A percentile compares a stretch with the other conserved stretches of the same genome.
These are phyloP conservation scores for Acmispon strigosus DNA, from an alignment of 306 rosid species.

Conservation along the genomic window DNA sequence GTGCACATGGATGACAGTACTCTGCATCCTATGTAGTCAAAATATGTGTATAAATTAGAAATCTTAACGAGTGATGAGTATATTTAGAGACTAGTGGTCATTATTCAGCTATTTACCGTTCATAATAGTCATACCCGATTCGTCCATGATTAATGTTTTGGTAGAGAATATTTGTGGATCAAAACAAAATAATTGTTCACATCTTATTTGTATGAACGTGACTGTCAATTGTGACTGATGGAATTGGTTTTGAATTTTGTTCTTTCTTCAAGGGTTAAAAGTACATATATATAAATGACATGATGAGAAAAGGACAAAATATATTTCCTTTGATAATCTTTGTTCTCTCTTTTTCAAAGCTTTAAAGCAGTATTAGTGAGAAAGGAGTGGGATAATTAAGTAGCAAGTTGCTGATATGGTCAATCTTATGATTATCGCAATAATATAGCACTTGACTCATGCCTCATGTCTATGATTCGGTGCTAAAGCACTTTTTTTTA, in stretches of 20 bases:
- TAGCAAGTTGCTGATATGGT: conserved; percentile 28
- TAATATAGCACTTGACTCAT: conserved; percentile 10
- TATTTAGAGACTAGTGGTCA: neutral
- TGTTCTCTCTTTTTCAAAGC: neutral
- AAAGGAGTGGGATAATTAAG: conserved; percentile 2
- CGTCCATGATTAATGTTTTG: too few species aligned
- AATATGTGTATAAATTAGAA: conserved; percentile 13
- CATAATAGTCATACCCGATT: too few species aligned
- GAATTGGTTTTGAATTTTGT: conserved; percentile 11
- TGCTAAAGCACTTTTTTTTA: conserved; percentile 35
- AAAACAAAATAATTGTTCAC: too few species aligned
- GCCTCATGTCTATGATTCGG: conserved; percentile 26
- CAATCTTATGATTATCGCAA: conserved; percentile 25
- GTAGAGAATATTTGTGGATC: too few species aligned
- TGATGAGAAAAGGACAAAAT: neutral
- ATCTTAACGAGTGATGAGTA: neutral
- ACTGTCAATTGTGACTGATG: conserved; percentile 14
- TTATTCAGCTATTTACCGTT: too few species aligned
- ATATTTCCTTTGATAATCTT: neutral
- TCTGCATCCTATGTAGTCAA: conserved; percentile 24
- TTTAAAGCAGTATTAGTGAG: neutral
- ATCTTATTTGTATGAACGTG: conserved; percentile 18
- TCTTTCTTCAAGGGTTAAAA: neutral
- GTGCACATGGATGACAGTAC: conserved; percentile 29
- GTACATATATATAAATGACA: neutral